These are phyloP conservation scores for Colletotrichum sp. DNA, from an alignment of 2,329 filamentous ascomycete species.

Conservation along the genomic window DNA sequence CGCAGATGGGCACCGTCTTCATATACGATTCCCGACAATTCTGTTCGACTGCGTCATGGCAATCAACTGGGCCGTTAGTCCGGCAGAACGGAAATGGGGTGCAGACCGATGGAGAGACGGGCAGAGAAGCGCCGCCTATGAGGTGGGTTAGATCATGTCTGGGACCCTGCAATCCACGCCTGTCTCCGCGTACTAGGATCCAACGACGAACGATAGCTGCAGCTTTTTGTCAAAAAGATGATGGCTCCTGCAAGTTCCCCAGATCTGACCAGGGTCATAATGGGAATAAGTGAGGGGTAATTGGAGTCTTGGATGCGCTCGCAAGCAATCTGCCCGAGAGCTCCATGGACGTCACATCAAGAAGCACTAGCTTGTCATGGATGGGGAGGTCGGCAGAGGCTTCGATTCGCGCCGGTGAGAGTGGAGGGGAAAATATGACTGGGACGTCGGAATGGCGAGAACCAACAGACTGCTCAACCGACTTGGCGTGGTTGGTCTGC, in stretches of 20 bases:
- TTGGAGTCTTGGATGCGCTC: background rate
- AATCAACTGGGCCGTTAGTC: background rate
- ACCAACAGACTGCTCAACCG: background rate
- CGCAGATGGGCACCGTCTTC: background rate
- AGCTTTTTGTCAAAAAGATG: background rate
- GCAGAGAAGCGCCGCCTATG: background rate
- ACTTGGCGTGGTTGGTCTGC: background rate
- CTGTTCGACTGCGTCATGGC: background rate
- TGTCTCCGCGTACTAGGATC: background rate
- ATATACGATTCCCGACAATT: background rate
- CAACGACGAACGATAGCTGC: background rate
- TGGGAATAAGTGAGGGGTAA: slow-evolving; percentile 2
- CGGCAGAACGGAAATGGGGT: background rate
- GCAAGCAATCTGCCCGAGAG: background rate
- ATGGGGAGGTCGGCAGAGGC: background rate
- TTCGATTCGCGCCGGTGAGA: background rate
- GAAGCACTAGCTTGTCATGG: background rate
- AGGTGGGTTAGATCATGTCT: background rate
- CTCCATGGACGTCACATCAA: background rate
- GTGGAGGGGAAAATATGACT: background rate
- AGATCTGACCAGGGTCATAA: background rate
- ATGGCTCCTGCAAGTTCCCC: background rate
- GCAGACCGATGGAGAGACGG: background rate
- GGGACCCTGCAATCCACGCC: background rate
- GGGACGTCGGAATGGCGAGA: background rate